phyloP scores from a whole-genome alignment of 164 flowering plant genomes.

The Berberis vulgaris region DNA sequence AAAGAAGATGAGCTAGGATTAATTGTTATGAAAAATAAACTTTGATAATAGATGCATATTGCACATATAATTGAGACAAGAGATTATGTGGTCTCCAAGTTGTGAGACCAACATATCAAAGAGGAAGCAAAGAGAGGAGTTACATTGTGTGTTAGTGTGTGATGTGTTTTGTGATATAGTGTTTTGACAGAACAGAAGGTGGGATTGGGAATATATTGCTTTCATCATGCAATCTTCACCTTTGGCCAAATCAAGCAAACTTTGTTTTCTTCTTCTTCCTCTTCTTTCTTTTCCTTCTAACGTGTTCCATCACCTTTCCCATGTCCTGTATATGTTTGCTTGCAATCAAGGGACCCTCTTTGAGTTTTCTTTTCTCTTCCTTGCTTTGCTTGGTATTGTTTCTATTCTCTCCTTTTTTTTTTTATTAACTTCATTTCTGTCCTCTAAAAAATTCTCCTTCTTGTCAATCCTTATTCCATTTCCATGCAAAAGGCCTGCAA shows the following conservation, averaged over 20 bases:
- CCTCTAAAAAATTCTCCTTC: too few species aligned
- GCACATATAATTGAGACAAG: slow-evolving; percentile 17
- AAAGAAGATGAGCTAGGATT: slow-evolving; percentile 7
- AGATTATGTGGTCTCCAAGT: slow-evolving; percentile 29
- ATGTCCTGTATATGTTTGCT: not conserved
- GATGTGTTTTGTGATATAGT: not conserved
- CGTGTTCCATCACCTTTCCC: slow-evolving; percentile 16
- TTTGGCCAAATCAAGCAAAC: slow-evolving; percentile 14
- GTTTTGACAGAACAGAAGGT: not conserved
- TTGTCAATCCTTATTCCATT: too few species aligned
- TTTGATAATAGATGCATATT: not conserved
- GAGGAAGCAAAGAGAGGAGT: slow-evolving; percentile 6
- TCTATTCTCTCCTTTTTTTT: too few species aligned
- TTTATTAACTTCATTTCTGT: too few species aligned
- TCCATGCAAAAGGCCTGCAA: too few species aligned
- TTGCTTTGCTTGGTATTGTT: too few species aligned
- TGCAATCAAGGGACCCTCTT: too few species aligned
- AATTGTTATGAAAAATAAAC: slow-evolving; percentile 1
- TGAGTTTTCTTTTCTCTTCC: too few species aligned
- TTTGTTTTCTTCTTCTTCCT: slow-evolving; percentile 3
- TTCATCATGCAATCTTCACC: slow-evolving; percentile 28
- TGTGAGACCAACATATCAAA: slow-evolving; percentile 20
- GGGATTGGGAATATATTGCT: slow-evolving; percentile 20
- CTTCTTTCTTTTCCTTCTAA: slow-evolving; percentile 3
- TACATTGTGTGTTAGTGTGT: not conserved